Percentiles rank a stretch among this genome's conserved stretches.
Conservation (phyloP, 164 flowering plant species). For the Tetracentron sinense region DNA sequence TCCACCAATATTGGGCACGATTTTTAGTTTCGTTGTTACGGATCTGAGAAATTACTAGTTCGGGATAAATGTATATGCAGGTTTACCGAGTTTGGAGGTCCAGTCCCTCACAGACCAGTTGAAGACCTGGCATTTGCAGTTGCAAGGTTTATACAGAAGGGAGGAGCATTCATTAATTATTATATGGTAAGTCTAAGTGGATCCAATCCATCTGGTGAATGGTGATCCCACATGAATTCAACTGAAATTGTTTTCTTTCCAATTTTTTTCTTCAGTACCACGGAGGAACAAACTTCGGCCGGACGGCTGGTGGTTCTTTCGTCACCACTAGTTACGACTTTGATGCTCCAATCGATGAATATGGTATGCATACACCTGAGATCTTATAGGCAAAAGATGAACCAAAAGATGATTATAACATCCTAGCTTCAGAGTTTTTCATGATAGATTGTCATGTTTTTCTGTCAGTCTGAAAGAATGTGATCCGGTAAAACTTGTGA, state of each 20-base stretch:
- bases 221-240: background rate
- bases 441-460: background rate
- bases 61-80: too few species aligned
- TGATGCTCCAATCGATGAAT: constrained; percentile 99
- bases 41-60: too few species aligned
- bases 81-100: too few species aligned
- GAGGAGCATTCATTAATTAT: constrained; percentile 88
- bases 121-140: constrained; percentile 90
- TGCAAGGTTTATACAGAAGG: constrained; percentile 90
- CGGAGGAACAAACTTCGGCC: constrained; percentile 97
- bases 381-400: too few species aligned
- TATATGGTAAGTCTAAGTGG: constrained; percentile 67
- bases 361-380: constrained; percentile 70
- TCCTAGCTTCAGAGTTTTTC: too few species aligned
- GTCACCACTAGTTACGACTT: too few species aligned
- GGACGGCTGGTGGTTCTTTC: constrained; percentile 98
- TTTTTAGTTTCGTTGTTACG: too few species aligned
- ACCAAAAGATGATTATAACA: too few species aligned
- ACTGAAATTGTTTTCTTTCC: constrained; percentile 4
- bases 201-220: background rate
- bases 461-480: background rate
- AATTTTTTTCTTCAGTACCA: constrained; percentile 60
- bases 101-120: too few species aligned
- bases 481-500: background rate
- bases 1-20: too few species aligned